Evolutionary conservation across 2,329 filamentous ascomycete genomes (phyloP), one percentile per base, ranked within the genome.

Genomic region (Fusarium illudens): DNA sequence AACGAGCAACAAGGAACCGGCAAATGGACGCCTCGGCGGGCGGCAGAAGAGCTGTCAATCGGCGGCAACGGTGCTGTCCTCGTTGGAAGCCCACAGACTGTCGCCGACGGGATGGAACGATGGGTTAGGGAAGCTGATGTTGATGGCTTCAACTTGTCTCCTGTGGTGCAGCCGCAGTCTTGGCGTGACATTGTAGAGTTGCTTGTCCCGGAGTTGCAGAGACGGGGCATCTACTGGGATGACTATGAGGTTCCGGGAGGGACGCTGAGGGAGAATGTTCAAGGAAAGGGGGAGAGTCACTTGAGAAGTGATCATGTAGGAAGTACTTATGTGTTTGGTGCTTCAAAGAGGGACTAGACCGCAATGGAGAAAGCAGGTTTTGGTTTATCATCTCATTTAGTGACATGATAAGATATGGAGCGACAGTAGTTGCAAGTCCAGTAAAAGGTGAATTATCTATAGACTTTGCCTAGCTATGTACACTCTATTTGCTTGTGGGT

Each of bases 61-160:
- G 62, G 58, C 0, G 62, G 58, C 4, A 57, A 52, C 4, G 58
- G 58, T 4, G 44, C 62, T 10, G 46, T 60, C 2, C 52, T 57
- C 9, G 62, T 64, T n/a, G 62, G 62, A 42, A 64, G 44, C 30
- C 34, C 62, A 15, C 34, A 62, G n/a, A 57, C 39, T 3, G 58
- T 64, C 0, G 62, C 62, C 10, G 62, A 64, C 6, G 62, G 52
- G 2, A 57, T 64, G 46, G 62, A 64, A 17, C 27, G 17, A 6
- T 64, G 62, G 62, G 25, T 57, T 4, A 34, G 27, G 19, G 58
- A 62, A 20, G 58, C 62, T 13, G 62, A 64, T 15, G 33, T 64
- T 17, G 62, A 64, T 15, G 62, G 62, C 1, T 64, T 64, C 29
- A 64, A 64, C 48, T 33, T 64, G n/a, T 55, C 57, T 7, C 50